Conservation (phyloP, 129 eudicot species). For the Escallonia rubra region DNA sequence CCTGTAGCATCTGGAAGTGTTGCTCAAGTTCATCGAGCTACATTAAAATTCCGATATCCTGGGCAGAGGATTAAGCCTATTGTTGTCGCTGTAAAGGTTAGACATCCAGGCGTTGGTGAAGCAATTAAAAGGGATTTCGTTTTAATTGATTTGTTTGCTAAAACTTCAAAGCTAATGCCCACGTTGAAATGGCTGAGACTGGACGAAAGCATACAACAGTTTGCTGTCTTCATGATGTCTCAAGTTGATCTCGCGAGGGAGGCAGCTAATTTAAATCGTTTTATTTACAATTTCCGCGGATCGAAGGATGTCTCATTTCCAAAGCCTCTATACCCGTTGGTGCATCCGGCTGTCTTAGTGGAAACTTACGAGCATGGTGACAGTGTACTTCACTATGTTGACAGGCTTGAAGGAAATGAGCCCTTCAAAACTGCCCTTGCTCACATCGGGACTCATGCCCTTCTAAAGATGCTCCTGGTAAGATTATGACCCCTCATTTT, state of each 20-base stretch:
- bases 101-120: conserved; percentile 94
- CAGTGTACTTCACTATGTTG: conserved; percentile 67
- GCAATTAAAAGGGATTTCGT: conserved; percentile 79
- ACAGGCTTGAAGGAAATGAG: conserved; percentile 59
- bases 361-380: conserved; percentile 96
- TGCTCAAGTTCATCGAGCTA: conserved; percentile 91
- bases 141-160: conserved; percentile 61
- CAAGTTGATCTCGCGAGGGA: conserved; percentile 99
- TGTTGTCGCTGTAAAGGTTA: conserved; percentile 89
- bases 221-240: conserved; percentile 93
- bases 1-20: conserved; percentile 96
- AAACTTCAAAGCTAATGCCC: conserved; percentile 55
- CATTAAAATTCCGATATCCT: conserved; percentile 68
- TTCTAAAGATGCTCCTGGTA: conserved; percentile 93
- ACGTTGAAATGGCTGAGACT: conserved; percentile 80
- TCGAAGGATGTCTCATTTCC: conserved; percentile 97
- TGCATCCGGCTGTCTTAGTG: conserved; percentile 95
- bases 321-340: conserved; percentile 87
- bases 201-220: conserved; percentile 89
- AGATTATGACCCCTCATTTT: too few relatives aligned
- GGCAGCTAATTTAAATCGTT: conserved; percentile 96
- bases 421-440: conserved; percentile 74
- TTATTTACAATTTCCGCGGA: conserved; percentile 74
- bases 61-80: conserved; percentile 63
- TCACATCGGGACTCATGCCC: conserved; percentile 92